A percentile compares a stretch with the other conserved stretches of the same genome.
These are phyloP conservation scores for Oleoguttula mirabilis DNA, from an alignment of 495 filamentous ascomycete species.

Conservation along the genomic window DNA sequence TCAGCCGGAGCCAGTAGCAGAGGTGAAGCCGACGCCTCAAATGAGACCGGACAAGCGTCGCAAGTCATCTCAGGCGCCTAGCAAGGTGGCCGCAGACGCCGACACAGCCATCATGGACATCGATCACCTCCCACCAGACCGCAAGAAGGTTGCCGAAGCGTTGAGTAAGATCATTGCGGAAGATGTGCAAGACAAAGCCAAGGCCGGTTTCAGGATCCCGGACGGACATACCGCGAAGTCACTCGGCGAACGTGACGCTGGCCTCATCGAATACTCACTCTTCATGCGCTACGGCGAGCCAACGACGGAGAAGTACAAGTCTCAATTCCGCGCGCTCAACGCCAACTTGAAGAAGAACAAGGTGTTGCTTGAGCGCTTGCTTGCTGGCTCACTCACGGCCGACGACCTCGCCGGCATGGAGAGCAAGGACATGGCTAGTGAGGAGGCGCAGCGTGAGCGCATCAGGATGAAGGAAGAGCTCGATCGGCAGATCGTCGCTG, in stretches of 20 bases:
- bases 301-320: slow-evolving; percentile 42
- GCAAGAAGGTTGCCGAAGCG: slow-evolving; percentile 38
- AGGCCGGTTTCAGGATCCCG: slow-evolving; percentile 41
- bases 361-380: slow-evolving; percentile 61
- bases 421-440: slow-evolving; percentile 76
- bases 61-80: slow-evolving; percentile 9
- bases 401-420: slow-evolving; percentile 71
- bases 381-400: slow-evolving; percentile 55
- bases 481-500: slow-evolving; percentile 77
- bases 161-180: slow-evolving; percentile 44
- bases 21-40: neutral
- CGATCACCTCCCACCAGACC: slow-evolving; percentile 29
- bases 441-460: slow-evolving; percentile 70
- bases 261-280: slow-evolving; percentile 65
- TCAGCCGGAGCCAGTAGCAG: neutral
- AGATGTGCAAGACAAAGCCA: slow-evolving; percentile 39
- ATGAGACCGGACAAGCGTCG: slow-evolving; percentile 15
- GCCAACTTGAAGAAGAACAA: slow-evolving; percentile 81
- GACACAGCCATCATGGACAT: slow-evolving; percentile 17
- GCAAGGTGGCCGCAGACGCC: slow-evolving; percentile 1
- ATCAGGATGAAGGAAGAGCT: slow-evolving; percentile 63
- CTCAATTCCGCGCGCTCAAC: slow-evolving; percentile 50
- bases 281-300: slow-evolving; percentile 43
- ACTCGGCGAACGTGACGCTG: slow-evolving; percentile 43
- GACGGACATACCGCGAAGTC: slow-evolving; percentile 41